Evolutionary conservation across 768 basidiomycete species (phyloP).

Genomic region (Xerocomus spinulosus): DNA sequence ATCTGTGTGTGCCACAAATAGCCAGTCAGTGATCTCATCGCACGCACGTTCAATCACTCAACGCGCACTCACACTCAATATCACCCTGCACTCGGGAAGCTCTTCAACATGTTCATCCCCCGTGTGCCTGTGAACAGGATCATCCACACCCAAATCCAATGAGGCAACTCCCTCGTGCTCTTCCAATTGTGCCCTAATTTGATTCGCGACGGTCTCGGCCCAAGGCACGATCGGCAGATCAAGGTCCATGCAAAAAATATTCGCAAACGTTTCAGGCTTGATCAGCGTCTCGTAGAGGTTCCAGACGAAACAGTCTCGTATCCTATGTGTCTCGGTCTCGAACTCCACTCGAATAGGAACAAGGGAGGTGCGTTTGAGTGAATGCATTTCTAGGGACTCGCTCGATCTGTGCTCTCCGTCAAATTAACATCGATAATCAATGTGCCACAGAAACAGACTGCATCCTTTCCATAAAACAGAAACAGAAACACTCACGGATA

Average conservation of each 20-base stretch:
- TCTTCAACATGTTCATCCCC: conserved; percentile 53
- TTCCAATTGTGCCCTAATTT: conserved; percentile 88
- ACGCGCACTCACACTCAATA: conserved; percentile 58
- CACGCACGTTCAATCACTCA: conserved; percentile 16
- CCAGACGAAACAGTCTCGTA: conserved; percentile 96
- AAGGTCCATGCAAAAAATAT: conserved; percentile 83
- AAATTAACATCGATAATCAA: conserved; percentile 16
- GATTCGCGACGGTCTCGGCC: conserved; percentile 74
- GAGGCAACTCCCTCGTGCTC: conserved; percentile 81
- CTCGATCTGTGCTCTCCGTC: conserved; percentile 44
- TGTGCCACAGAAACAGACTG: conserved; percentile 13
- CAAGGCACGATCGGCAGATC: conserved; percentile 65
- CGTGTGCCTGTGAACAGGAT: conserved; percentile 13
- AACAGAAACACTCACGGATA: conserved; percentile 67
- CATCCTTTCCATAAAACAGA: conserved; percentile 1
- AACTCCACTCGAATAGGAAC: conserved; percentile 95
- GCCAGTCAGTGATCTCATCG: conserved; percentile 10
- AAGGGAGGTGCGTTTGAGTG: conserved; percentile 49
- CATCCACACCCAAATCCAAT: conserved; percentile 59
- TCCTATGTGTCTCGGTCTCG: conserved; percentile 84
- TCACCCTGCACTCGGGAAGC: conserved; percentile 74
- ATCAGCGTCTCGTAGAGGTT: conserved; percentile 86
- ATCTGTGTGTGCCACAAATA: conserved; percentile 49
- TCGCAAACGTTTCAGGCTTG: conserved; percentile 81
- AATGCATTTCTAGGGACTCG: conserved; percentile 61